Evolutionary conservation across 305 asterid genomes (phyloP).

Genomic region (Fraxinus angustifolia): DNA sequence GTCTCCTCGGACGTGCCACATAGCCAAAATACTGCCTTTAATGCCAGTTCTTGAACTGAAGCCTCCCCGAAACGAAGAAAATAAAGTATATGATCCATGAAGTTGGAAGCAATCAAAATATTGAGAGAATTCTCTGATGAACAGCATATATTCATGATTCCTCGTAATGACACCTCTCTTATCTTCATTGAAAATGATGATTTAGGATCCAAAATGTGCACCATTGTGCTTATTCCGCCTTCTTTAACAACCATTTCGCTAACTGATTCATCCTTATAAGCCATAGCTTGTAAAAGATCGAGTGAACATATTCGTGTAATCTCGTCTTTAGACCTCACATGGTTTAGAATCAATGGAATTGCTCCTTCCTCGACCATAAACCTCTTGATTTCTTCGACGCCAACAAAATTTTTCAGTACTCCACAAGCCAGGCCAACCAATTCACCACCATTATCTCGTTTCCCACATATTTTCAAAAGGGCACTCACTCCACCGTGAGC

Average conservation of each 20-base stretch:
- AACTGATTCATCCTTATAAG: slow-evolving; percentile 56
- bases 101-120: slow-evolving; percentile 38
- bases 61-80: slow-evolving; percentile 58
- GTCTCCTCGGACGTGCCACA: slow-evolving; percentile 72
- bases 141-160: slow-evolving; percentile 51
- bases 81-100: slow-evolving; percentile 58
- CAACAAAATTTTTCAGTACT: slow-evolving; percentile 74
- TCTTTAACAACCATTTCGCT: slow-evolving; percentile 44
- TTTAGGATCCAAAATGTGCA: slow-evolving; percentile 60
- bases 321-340: slow-evolving; percentile 51
- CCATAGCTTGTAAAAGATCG: slow-evolving; percentile 69
- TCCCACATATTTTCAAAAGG: slow-evolving; percentile 59
- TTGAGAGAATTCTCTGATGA: slow-evolving; percentile 40
- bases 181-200: slow-evolving; percentile 49
- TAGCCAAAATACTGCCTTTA: slow-evolving; percentile 77
- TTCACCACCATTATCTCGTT: slow-evolving; percentile 27
- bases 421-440: slow-evolving; percentile 55
- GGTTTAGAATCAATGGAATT: slow-evolving; percentile 43
- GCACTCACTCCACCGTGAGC: slow-evolving; percentile 91
- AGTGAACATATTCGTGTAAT: slow-evolving; percentile 45
- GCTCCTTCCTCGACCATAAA: slow-evolving; percentile 83
- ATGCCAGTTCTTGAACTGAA: slow-evolving; percentile 62
- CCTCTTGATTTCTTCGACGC: slow-evolving; percentile 81
- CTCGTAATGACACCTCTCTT: slow-evolving; percentile 65
- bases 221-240: slow-evolving; percentile 62